Conservation (phyloP, 441 rosid genomes). For the Arabidopsis lyrata region DNA sequence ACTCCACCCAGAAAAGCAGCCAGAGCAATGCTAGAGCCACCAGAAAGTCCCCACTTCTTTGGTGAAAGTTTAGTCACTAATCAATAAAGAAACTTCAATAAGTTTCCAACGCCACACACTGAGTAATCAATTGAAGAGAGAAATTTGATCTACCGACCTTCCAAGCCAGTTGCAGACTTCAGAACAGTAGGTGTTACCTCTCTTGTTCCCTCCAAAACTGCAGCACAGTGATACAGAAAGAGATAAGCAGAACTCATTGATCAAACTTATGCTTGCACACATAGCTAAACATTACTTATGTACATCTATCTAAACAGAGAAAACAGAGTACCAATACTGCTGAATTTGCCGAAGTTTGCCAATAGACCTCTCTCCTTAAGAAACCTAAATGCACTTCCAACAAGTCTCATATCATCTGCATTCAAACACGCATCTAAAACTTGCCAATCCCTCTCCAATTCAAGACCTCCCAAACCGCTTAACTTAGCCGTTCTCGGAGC, state of each 20-base stretch:
- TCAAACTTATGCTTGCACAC: neutral
- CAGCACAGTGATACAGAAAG: slow-evolving; percentile 19
- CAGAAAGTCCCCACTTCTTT: slow-evolving; percentile 91
- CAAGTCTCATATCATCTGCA: slow-evolving; percentile 93
- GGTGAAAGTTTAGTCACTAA: slow-evolving; percentile 77
- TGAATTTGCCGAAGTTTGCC: slow-evolving; percentile 75
- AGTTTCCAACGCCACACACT: neutral
- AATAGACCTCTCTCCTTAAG: slow-evolving; percentile 68
- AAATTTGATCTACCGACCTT: slow-evolving; percentile 54
- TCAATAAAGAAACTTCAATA: slow-evolving; percentile 15
- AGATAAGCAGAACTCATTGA: neutral
- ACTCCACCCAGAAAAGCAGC: slow-evolving; percentile 68
- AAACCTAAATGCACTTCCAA: slow-evolving; percentile 67
- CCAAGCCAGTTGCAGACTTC: slow-evolving; percentile 84
- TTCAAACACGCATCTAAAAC: slow-evolving; percentile 87
- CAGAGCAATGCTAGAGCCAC: slow-evolving; percentile 63
- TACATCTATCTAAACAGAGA: neutral
- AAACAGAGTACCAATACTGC: slow-evolving; percentile 58
- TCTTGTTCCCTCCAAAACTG: slow-evolving; percentile 88
- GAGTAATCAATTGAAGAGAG: neutral
- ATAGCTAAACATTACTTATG: neutral
- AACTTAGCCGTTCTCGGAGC: slow-evolving; percentile 37
- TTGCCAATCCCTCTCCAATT: slow-evolving; percentile 74
- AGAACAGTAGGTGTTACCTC: slow-evolving; percentile 76
- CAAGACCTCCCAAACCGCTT: slow-evolving; percentile 46